Percentiles rank a stretch among this genome's conserved stretches.
phyloP scores from a whole-genome alignment of 2,329 filamentous ascomycete species.

The Cladosporium phlei region DNA sequence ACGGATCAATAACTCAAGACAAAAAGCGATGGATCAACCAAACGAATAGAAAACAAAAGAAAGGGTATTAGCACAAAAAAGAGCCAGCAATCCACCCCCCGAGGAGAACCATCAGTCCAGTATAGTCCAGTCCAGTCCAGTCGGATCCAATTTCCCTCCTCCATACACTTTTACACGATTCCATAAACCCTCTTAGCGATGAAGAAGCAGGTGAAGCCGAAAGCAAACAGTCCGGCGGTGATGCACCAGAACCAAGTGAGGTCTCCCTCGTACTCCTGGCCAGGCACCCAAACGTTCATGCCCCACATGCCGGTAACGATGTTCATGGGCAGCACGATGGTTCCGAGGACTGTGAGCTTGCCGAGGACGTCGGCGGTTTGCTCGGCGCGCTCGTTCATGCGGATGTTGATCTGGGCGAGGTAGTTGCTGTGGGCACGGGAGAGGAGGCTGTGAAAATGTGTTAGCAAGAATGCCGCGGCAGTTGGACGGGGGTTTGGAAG shows the following conservation, averaged over 20 bases:
- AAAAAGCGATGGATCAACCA: too few relatives aligned
- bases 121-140: too few relatives aligned
- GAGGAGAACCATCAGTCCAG: too few relatives aligned
- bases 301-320: constrained; percentile 98
- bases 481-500: neutral
- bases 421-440: constrained; percentile 93
- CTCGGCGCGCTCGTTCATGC: constrained; percentile 97
- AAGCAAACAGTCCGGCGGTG: constrained; percentile 69
- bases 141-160: too few relatives aligned
- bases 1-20: too few relatives aligned
- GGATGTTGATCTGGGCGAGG: constrained; percentile 97
- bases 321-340: constrained; percentile 97
- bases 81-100: neutral
- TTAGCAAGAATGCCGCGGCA: neutral
- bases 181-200: constrained; percentile 80
- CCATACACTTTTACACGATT: constrained; percentile 54
- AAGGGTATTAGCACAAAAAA: neutral
- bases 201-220: constrained; percentile 74
- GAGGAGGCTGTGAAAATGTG: constrained; percentile 59
- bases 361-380: constrained; percentile 92
- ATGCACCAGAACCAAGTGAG: constrained; percentile 50
- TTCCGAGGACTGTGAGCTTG: constrained; percentile 90
- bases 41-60: neutral
- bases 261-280: constrained; percentile 71
- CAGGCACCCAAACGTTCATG: constrained; percentile 85